Evolutionary conservation across 108 stramenopile species (phyloP), one percentile per base, ranked within the genome.

Genomic region (Nitzschia palea): DNA sequence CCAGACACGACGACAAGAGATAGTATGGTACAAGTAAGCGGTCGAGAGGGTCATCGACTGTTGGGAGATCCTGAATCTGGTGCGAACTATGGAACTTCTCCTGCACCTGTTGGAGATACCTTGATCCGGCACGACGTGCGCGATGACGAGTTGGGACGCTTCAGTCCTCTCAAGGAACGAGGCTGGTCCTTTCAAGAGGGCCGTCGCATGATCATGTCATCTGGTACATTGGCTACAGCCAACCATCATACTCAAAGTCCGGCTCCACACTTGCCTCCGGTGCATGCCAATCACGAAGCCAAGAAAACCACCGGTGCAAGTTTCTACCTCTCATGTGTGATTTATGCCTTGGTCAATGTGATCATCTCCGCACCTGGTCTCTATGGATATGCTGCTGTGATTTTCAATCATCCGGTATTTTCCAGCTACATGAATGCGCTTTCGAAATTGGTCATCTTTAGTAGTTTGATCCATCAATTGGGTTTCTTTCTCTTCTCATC

Each of bases 331-430:
- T 80, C 58, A 29, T 70, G 62, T 33, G n/a, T 80, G 5, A 62
- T 80, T 45, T 80, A 80, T 57, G 79, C 71, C 1, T 5, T 74
- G 20, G 73, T 74, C 14, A 95, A 95, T 54, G 74, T 80, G 1
- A 84, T 93, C 55, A 91, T 96, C 64, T 74, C 84, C 29, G 75
- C 89, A 0, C 92, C 95, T 0, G 79, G 82, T 54, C 70, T 96
- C 23, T 96, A 90, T 54, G 95, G 95, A 6, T 96, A 96, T 53
- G 90, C 95, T 17, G 84, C 95, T 0, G 91, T 96, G 44, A 94
- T 96, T 48, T 96, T 96, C 74, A 86, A 80, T 34, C 79, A 91
- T 58, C 55, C 78, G 28, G 65, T 85, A 36, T 96, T 81, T 58
- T 62, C 77, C 51, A 59, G 64, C 3, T 77, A 91, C 62, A 88